Conservation (phyloP, 768 basidiomycete species). For the Cystofilobasidium macerans region DNA sequence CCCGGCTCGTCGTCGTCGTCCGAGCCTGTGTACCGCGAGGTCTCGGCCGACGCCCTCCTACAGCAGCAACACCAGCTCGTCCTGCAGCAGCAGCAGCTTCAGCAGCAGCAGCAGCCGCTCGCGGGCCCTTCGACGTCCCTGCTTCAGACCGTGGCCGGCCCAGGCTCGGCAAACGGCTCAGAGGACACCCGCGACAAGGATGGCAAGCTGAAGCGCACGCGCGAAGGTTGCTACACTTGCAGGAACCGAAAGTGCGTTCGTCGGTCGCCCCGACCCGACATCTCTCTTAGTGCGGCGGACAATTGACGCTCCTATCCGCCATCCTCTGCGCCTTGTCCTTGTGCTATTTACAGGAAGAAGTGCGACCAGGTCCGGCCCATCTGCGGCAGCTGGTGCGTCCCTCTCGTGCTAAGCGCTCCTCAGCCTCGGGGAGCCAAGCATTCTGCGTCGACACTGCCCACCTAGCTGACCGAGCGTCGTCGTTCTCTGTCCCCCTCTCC, state of each 20-base stretch:
- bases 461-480: no score
- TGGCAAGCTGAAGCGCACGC: neutral
- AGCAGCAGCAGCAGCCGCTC: neutral
- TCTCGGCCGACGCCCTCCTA: neutral
- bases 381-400: constrained; percentile 22
- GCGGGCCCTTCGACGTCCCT: neutral
- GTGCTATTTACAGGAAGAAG: constrained; percentile 7
- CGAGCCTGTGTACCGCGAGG: neutral
- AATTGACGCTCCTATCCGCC: neutral
- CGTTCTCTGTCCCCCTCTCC: no score
- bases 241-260: constrained; percentile 1
- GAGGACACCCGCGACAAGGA: constrained; percentile 4
- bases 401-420: no score
- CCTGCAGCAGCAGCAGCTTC: no score
- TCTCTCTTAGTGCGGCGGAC: neutral
- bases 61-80: neutral
- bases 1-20: constrained; percentile 1
- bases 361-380: constrained; percentile 16
- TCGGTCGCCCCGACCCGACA: neutral
- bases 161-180: neutral
- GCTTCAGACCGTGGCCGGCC: neutral
- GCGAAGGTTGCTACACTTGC: constrained; percentile 3
- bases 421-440: no score
- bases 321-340: neutral
- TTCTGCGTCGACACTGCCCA: no score